A percentile compares a stretch with the other conserved stretches of the same genome.
These are phyloP conservation scores for Xylariaceae sp. DNA, from an alignment of 2,329 filamentous ascomycete species.

Conservation along the genomic window DNA sequence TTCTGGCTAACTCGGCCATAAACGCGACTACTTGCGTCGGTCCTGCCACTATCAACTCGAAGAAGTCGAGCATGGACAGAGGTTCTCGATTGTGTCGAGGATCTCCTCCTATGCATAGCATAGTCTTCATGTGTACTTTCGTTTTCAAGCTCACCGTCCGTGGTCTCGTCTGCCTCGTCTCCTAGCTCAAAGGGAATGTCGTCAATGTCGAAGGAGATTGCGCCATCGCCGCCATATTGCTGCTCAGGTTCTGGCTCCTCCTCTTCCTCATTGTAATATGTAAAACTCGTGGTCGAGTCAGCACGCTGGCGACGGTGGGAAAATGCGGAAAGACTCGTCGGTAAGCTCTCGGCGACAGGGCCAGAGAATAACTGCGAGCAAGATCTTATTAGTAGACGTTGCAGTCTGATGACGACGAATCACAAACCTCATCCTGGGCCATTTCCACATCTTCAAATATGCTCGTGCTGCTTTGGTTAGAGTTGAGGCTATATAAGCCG, in stretches of 20 bases:
- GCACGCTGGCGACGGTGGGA: conserved; percentile 80
- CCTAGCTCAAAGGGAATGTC: conserved; percentile 41
- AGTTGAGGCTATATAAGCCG: conserved; percentile 67
- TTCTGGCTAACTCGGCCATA: conserved; percentile 80
- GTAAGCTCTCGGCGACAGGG: conserved; percentile 93
- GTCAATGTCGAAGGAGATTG: conserved; percentile 38
- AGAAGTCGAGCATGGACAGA: conserved; percentile 70
- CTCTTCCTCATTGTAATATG: conserved; percentile 79
- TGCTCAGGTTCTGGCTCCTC: conserved; percentile 47
- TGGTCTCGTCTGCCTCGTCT: conserved; percentile 44
- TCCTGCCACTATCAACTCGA: conserved; percentile 72
- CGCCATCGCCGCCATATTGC: conserved; percentile 47
- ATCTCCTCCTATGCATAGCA: conserved; percentile 63
- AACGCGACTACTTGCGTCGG: conserved; percentile 67
- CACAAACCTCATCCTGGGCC: conserved; percentile 85
- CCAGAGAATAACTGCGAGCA: conserved; percentile 76
- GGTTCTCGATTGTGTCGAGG: conserved; percentile 63
- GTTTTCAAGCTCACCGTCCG: conserved; percentile 50
- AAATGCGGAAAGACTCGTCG: conserved; percentile 91
- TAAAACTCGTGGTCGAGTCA: conserved; percentile 87
- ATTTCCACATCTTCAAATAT: conserved; percentile 97
- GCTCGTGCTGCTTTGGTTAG: conserved; percentile 76
- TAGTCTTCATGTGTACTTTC: conserved; percentile 52
- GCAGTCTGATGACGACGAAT: conserved; percentile 9
- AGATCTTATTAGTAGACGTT: conserved; percentile 29